phyloP scores from a whole-genome alignment of 345 rosid genomes.

The Bruguiera parviflora region DNA sequence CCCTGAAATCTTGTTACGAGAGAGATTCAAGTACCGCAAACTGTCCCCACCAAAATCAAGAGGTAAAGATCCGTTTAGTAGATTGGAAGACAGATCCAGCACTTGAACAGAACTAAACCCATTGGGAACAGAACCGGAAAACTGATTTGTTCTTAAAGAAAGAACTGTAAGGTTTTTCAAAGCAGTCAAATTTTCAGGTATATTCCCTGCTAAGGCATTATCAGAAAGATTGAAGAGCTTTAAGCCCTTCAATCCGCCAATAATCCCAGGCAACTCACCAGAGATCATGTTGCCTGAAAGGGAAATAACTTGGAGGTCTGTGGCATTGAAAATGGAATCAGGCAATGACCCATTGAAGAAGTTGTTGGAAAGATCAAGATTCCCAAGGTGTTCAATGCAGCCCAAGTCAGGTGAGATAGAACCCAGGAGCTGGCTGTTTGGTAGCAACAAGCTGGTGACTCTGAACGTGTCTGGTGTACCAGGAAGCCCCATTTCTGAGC shows the following conservation, averaged over 20 bases:
- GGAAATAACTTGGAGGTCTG: constrained; percentile 50
- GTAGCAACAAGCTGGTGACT: constrained; percentile 58
- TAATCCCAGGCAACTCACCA: constrained; percentile 52
- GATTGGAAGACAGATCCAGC: constrained; percentile 80
- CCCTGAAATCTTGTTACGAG: constrained; percentile 70
- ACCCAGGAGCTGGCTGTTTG: constrained; percentile 60
- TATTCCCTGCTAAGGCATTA: constrained; percentile 63
- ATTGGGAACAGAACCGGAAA: constrained; percentile 53
- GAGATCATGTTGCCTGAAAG: constrained; percentile 57
- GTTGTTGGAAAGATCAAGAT: constrained; percentile 67
- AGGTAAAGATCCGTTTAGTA: constrained; percentile 66
- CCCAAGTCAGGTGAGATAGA: constrained; percentile 52
- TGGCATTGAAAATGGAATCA: constrained; percentile 44
- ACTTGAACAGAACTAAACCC: constrained; percentile 52
- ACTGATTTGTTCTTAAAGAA: constrained; percentile 60
- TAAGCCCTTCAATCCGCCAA: constrained; percentile 40
- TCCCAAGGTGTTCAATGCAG: constrained; percentile 41
- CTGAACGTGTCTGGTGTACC: constrained; percentile 50
- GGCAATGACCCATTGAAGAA: constrained; percentile 68
- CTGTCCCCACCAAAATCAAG: constrained; percentile 48
- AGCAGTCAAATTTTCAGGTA: constrained; percentile 47
- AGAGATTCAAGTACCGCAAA: constrained; percentile 60
- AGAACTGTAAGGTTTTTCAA: constrained; percentile 55
- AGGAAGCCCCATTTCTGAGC: constrained; percentile 38
- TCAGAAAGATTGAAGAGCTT: constrained; percentile 68